These are phyloP conservation scores for Phlyctochytrium arcticum DNA, from an alignment of 192 early-diverging fungal genomes.

Conservation along the genomic window DNA sequence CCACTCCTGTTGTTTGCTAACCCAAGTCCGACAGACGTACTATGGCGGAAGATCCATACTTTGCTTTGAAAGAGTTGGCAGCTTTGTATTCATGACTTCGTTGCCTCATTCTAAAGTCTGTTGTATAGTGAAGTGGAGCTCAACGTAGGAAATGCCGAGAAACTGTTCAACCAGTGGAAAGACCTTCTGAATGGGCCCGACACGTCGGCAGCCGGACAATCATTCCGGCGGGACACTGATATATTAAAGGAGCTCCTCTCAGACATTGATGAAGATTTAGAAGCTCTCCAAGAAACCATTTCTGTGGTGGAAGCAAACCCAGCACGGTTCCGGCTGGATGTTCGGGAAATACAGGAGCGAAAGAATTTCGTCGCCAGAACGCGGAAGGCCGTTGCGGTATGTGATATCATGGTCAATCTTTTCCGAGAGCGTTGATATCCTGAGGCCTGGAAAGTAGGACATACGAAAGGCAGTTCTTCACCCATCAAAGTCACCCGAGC, in stretches of 20 bases:
- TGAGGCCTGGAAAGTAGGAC: no score
- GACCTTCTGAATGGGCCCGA: constrained; percentile 17
- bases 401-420: background rate
- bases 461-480: constrained; percentile 18
- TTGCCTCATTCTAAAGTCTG: background rate
- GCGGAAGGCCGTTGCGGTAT: constrained; percentile 17
- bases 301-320: constrained; percentile 43
- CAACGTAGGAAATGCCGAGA: constrained; percentile 13
- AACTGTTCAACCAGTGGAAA: constrained; percentile 23
- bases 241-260: constrained; percentile 17
- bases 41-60: constrained; percentile 31
- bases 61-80: constrained; percentile 29
- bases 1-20: no score
- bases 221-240: constrained; percentile 14
- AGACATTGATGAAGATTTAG: constrained; percentile 37
- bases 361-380: constrained; percentile 34
- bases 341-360: constrained; percentile 31
- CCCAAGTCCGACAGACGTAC: background rate
- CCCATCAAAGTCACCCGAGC: constrained; percentile 17
- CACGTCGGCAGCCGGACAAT: constrained; percentile 15
- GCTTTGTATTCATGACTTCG: background rate
- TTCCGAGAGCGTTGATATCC: background rate
- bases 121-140: constrained; percentile 23
- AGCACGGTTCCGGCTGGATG: constrained; percentile 34
- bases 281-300: constrained; percentile 43